Conservation (phyloP, 1,284 basidiomycete species). For the Ceratobasidium sp. region DNA sequence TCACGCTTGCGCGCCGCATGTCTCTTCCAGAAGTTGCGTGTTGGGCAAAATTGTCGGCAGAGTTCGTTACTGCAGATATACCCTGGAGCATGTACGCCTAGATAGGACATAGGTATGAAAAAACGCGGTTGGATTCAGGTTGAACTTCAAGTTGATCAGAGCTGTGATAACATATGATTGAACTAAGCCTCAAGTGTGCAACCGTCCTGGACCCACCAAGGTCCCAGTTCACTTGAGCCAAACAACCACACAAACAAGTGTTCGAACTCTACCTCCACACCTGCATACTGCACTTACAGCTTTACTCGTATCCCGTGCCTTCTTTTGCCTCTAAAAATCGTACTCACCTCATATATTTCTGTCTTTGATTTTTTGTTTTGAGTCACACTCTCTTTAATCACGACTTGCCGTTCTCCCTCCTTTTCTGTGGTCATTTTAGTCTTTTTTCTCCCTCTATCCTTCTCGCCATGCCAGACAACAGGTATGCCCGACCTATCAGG, state of each 20-base stretch:
- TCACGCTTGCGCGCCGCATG: neutral
- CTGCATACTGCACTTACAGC: too few relatives aligned
- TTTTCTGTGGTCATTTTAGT: neutral
- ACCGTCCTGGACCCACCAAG: neutral
- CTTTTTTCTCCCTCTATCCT: neutral
- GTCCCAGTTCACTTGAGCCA: too few relatives aligned
- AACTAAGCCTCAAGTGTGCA: conserved; percentile 1
- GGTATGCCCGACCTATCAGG: neutral
- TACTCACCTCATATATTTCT: too few relatives aligned
- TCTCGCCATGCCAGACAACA: conserved; percentile 1
- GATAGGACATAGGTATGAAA: conserved; percentile 8
- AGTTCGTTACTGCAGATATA: conserved; percentile 1
- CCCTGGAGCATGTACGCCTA: neutral
- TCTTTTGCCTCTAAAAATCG: too few relatives aligned
- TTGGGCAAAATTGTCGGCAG: neutral
- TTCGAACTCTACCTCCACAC: too few relatives aligned
- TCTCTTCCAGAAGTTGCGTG: neutral
- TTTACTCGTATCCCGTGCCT: too few relatives aligned
- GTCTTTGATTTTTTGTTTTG: neutral
- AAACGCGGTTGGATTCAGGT: neutral
- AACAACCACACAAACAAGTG: too few relatives aligned
- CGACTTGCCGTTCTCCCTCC: neutral
- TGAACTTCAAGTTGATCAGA: neutral
- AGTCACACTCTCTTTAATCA: neutral
- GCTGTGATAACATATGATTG: neutral